Evolutionary conservation across 192 early-diverging fungal genomes (phyloP), one percentile per base, ranked within the genome.

Genomic region (Obelidium mucronatum): DNA sequence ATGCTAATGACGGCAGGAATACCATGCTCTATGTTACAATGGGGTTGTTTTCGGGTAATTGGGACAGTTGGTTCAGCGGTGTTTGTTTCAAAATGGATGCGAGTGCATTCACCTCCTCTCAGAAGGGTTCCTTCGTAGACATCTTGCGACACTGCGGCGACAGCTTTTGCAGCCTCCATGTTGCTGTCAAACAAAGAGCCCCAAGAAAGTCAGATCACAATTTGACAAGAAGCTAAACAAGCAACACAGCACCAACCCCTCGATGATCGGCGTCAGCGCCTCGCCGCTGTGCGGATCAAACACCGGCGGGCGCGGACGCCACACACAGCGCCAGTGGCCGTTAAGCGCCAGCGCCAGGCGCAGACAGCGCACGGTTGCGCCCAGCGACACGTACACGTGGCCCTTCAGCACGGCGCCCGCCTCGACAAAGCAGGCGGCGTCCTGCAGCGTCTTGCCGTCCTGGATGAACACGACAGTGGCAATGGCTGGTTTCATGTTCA

Each of bases 1-100:
- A 74, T 26, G n/a, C 0, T 6, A 40, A 74, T 24, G 2, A 26
- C 36, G 13, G 11, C 72, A 19, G 72, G 72, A 33, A 74, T 51
- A 4, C 72, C 72, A 39, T 74, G 72, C 40, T 74, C 72, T 51
- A 11, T n/a, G n/a, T n/a, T n/a, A n/a, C n/a, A n/a, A n/a, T n/a
- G n/a, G n/a, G n/a, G n/a, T n/a, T n/a, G n/a, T n/a, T n/a, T n/a
- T n/a, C n/a, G n/a, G n/a, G n/a, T n/a, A n/a, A n/a, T n/a, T n/a
- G n/a, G n/a, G n/a, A n/a, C n/a, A n/a, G n/a, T n/a, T n/a, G n/a
- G n/a, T n/a, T n/a, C n/a, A n/a, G n/a, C n/a, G n/a, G n/a, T n/a
- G n/a, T n/a, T n/a, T n/a, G n/a, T n/a, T n/a, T n/a, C n/a, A n/a
- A n/a, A n/a, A n/a, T n/a, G n/a, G n/a, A n/a, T n/a, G n/a, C n/a